Conservation (phyloP, 2,329 filamentous ascomycete genomes). For the Colletotrichum sansevieriae region DNA sequence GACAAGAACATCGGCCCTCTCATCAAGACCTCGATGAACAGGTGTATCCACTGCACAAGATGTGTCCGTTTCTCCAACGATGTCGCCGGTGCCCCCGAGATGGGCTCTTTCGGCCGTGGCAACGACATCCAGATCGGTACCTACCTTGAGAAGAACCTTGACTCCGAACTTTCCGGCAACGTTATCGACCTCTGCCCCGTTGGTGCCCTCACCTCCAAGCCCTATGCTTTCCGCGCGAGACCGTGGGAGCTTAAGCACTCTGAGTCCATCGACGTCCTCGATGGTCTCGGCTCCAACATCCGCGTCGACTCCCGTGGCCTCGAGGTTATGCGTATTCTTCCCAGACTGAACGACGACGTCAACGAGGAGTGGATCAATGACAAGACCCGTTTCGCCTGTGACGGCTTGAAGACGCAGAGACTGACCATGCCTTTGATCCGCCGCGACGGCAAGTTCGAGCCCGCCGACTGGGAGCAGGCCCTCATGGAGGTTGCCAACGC, state of each 20-base stretch:
- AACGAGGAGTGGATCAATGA: constrained; percentile 99
- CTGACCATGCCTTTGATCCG: constrained; percentile 93
- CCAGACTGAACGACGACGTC: constrained; percentile 94
- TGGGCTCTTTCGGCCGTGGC: constrained; percentile 93
- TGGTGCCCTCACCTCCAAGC: constrained; percentile 95
- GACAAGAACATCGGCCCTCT: constrained; percentile 99
- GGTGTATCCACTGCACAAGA: constrained; percentile 98
- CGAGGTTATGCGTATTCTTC: constrained; percentile 95
- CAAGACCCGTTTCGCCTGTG: constrained; percentile 96
- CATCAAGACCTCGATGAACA: constrained; percentile 99
- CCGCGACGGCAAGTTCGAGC: constrained; percentile 89
- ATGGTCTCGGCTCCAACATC: constrained; percentile 94
- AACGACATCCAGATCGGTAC: constrained; percentile 99
- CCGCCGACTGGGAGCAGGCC: constrained; percentile 95
- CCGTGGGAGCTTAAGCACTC: constrained; percentile 98
- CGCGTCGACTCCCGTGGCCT: constrained; percentile 92
- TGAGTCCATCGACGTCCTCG: constrained; percentile 94
- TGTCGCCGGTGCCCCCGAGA: constrained; percentile 92
- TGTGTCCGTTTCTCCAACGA: constrained; percentile 99
- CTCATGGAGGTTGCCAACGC: constrained; percentile 87
- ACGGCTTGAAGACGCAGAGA: constrained; percentile 95
- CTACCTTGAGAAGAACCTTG: constrained; percentile 93
- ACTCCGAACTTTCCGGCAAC: constrained; percentile 95
- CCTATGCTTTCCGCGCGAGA: constrained; percentile 95
- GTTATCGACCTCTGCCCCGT: constrained; percentile 99